Conservation (phyloP, 2,329 filamentous ascomycete genomes). For the Curvularia lunata region DNA sequence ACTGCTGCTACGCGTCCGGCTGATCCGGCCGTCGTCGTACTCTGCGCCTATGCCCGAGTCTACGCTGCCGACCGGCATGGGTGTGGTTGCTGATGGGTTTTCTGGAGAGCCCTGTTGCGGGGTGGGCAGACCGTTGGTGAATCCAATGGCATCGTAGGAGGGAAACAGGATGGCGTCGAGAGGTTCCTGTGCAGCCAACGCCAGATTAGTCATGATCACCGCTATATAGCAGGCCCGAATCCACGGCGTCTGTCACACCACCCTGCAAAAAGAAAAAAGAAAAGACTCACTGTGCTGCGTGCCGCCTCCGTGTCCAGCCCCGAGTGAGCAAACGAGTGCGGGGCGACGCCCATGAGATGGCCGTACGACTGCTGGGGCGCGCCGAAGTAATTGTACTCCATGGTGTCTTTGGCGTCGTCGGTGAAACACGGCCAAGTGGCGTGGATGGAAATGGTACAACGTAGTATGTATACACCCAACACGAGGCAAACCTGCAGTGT, state of each 20-base stretch:
- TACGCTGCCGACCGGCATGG: constrained; percentile 49
- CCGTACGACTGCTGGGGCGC: constrained; percentile 54
- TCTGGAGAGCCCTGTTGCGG: constrained; percentile 44
- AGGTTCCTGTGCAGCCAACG: constrained; percentile 47
- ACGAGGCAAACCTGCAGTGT: neutral
- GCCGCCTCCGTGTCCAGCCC: constrained; percentile 49
- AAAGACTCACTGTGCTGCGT: constrained; percentile 42
- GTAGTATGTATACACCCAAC: no score
- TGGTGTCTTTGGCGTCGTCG: constrained; percentile 32
- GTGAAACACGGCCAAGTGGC: neutral
- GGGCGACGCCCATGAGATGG: constrained; percentile 57
- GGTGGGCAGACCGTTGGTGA: constrained; percentile 36
- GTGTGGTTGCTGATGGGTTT: constrained; percentile 32
- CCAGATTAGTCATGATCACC: constrained; percentile 29
- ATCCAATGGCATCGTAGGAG: constrained; percentile 40
- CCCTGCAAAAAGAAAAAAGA: neutral
- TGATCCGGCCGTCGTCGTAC: constrained; percentile 42
- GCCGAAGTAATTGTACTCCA: constrained; percentile 65
- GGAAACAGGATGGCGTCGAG: constrained; percentile 49
- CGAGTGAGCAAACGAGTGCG: constrained; percentile 39
- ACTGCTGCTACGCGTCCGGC: constrained; percentile 52
- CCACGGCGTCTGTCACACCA: constrained; percentile 11
- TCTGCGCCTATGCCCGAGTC: constrained; percentile 53
- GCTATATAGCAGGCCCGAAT: constrained; percentile 10
- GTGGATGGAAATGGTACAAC: no score